These are phyloP conservation scores for Chamaecrista fasciculata DNA, from an alignment of 306 rosid species.

Conservation along the genomic window DNA sequence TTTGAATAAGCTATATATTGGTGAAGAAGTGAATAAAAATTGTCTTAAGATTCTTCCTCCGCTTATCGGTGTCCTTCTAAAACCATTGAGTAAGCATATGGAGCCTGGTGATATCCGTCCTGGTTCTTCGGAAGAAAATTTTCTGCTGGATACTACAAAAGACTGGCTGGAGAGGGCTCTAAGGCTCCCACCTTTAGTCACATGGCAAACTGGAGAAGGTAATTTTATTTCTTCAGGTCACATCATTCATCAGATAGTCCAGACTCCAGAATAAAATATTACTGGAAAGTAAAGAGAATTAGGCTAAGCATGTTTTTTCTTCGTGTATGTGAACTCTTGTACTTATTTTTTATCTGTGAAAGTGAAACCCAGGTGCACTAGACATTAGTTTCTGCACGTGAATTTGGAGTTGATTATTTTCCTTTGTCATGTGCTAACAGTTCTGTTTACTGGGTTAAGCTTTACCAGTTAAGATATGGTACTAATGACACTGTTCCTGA, in stretches of 20 bases:
- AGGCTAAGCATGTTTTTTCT: not conserved
- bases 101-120: constrained; percentile 44
- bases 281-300: not conserved
- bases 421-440: not conserved
- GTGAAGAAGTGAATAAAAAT: constrained; percentile 66
- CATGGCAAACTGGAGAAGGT: constrained; percentile 79
- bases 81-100: constrained; percentile 42
- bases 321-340: not conserved
- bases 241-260: not conserved
- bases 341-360: not conserved
- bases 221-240: constrained; percentile 23
- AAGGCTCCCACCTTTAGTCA: constrained; percentile 64
- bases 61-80: constrained; percentile 59
- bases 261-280: not conserved
- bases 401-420: constrained; percentile 5
- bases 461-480: constrained; percentile 8
- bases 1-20: constrained; percentile 66
- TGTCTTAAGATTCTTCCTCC: constrained; percentile 89
- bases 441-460: constrained; percentile 23
- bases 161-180: constrained; percentile 79
- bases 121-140: constrained; percentile 41
- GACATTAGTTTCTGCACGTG: not conserved
- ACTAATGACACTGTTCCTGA: constrained; percentile 25
- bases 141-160: constrained; percentile 44
- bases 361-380: not conserved